phyloP scores from a whole-genome alignment of 768 basidiomycete species.

The Coprinopsis marcescibilis region DNA sequence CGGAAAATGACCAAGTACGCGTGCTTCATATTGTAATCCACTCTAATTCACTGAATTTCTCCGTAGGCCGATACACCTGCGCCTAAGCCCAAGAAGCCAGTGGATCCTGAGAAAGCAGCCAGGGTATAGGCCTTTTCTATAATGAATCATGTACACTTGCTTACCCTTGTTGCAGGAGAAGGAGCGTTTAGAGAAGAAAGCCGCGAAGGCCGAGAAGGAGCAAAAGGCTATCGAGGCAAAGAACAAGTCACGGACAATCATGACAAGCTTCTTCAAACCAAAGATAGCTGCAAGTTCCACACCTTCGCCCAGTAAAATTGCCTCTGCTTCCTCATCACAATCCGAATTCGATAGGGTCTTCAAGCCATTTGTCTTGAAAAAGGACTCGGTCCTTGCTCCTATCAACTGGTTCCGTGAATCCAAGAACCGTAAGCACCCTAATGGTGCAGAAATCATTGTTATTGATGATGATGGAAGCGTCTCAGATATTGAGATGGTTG shows the following conservation, averaged over 20 bases:
- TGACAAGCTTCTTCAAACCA: conserved; percentile 77
- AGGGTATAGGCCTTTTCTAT: conserved; percentile 35
- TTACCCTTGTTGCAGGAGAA: conserved; percentile 46
- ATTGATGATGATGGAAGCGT: conserved; percentile 47
- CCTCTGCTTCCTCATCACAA: conserved; percentile 28
- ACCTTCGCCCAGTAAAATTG: conserved; percentile 19
- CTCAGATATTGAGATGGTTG: conserved; percentile 21
- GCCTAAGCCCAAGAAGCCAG: conserved; percentile 41
- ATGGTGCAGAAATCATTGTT: conserved; percentile 47
- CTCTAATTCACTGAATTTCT: neutral
- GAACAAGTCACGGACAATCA: conserved; percentile 65
- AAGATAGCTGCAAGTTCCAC: conserved; percentile 28
- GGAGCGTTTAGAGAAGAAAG: conserved; percentile 61
- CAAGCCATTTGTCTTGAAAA: conserved; percentile 75
- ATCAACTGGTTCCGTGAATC: conserved; percentile 57
- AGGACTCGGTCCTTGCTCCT: conserved; percentile 66
- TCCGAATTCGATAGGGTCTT: conserved; percentile 74
- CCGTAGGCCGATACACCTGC: conserved; percentile 13
- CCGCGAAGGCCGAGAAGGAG: conserved; percentile 64
- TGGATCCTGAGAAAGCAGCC: conserved; percentile 52
- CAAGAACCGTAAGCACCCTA: conserved; percentile 20
- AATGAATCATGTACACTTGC: neutral
- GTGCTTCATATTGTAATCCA: neutral
- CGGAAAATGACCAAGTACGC: conserved; percentile 37
- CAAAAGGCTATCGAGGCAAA: conserved; percentile 66